Evolutionary conservation across 2,329 filamentous ascomycete species (phyloP), one percentile per base, ranked within the genome.

Genomic region (Monilinia aucupariae): DNA sequence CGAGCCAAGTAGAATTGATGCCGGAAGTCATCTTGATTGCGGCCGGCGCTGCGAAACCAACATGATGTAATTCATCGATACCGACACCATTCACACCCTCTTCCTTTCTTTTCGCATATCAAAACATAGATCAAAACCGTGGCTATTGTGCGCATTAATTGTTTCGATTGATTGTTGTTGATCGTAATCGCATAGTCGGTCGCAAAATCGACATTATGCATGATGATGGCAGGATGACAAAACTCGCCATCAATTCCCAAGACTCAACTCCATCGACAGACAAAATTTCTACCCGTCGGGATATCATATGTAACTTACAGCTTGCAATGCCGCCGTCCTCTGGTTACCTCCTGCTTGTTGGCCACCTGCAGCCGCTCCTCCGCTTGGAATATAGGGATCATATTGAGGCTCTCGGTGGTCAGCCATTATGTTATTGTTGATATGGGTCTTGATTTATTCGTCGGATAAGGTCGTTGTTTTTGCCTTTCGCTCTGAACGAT

Each of bases 271-370:
- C 39, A 63, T 64, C 61, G 59, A 66, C 43, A 50, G 65, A 58
- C 43, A 58, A 49, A 32, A 49, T 22, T 25, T 56, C 22, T 20
- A 41, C 41, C 27, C 60, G n/a, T 58, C 66, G 47, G 65, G 65
- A 59, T 65, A 64, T 45, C 34, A 22, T 51, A 45, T 50, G 25
- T 68, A 64, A 66, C 90, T 81, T 88, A 96, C 91, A 78, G 88
- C 88, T 84, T 96, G 91, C 70, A 96, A 83, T 68, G 88, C 89
- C 65, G 84, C 83, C 63, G 86, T 89, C 77, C 85, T 83, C 72
- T 84, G 81, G 74, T 87, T 88, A 71, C 72, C 71, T 39, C 53
- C 53, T 56, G 66, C 67, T 43, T 66, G 66, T 63, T 66, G 60
- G 61, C 65, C 65, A 39, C 82, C 83, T 69, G 76, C 68, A n/a